Evolutionary conservation across 2,329 filamentous ascomycete species (phyloP).

Genomic region (Phialemonium atrogriseum): DNA sequence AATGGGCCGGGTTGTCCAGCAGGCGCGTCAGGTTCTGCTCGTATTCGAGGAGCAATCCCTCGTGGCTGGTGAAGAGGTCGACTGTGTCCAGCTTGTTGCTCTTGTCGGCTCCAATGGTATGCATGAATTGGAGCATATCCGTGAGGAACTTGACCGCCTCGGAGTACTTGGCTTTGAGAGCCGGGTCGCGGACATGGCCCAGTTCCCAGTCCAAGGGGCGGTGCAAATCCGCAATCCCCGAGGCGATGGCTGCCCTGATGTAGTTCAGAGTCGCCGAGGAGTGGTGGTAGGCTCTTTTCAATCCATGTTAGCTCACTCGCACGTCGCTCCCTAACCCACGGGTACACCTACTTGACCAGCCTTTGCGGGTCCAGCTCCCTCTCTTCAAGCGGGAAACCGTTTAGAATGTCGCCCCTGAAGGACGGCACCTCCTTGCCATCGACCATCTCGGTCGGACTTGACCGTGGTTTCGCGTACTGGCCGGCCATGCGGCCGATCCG

Average conservation of each 20-base stretch:
- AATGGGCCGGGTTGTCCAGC: slow-evolving; percentile 39
- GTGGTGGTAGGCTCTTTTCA: slow-evolving; percentile 76
- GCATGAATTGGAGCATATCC: slow-evolving; percentile 89
- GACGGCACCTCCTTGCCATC: slow-evolving; percentile 76
- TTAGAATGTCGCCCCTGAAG: slow-evolving; percentile 93
- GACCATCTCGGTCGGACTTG: slow-evolving; percentile 75
- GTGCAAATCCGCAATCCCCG: slow-evolving; percentile 89
- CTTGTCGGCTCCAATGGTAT: slow-evolving; percentile 83
- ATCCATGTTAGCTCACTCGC: slow-evolving; percentile 5
- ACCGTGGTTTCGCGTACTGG: slow-evolving; percentile 94
- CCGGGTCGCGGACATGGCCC: slow-evolving; percentile 79
- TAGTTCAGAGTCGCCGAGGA: slow-evolving; percentile 94
- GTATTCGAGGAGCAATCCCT: slow-evolving; percentile 89
- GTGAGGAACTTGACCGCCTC: slow-evolving; percentile 78
- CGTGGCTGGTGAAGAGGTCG: slow-evolving; percentile 91
- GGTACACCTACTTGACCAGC: slow-evolving; percentile 54
- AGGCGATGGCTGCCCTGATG: slow-evolving; percentile 72
- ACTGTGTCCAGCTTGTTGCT: slow-evolving; percentile 80
- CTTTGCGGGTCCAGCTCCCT: slow-evolving; percentile 74
- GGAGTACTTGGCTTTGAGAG: slow-evolving; percentile 78
- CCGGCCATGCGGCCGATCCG: slow-evolving; percentile 94
- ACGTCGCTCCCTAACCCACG: not conserved
- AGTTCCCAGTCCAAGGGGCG: slow-evolving; percentile 91
- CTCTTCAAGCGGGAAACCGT: slow-evolving; percentile 72
- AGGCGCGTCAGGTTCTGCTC: slow-evolving; percentile 79